A percentile compares a stretch with the other conserved stretches of the same genome.
phyloP scores from a whole-genome alignment of 164 flowering plant species.

The Houttuynia cordata region DNA sequence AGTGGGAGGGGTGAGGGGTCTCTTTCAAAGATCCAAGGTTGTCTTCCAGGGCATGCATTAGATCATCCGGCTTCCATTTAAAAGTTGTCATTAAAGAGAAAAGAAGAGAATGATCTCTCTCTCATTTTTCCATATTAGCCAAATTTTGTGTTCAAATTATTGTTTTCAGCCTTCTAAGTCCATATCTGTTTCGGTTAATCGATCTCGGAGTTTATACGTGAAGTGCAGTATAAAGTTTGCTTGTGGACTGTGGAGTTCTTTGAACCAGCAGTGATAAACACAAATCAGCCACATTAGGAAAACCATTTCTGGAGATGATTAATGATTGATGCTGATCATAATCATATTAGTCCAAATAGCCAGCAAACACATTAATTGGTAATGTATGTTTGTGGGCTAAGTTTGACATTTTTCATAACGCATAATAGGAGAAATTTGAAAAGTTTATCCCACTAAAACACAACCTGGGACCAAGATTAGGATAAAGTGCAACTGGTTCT shows the following conservation, averaged over 20 bases:
- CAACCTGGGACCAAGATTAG: too few species aligned
- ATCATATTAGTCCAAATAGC: too few species aligned
- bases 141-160: neutral
- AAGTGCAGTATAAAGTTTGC: too few species aligned
- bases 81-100: neutral
- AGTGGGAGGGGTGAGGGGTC: constrained; percentile 5
- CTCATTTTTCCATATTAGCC: neutral
- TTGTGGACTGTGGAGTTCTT: too few species aligned
- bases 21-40: constrained; percentile 7
- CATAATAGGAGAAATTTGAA: too few species aligned
- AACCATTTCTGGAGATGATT: neutral
- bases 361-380: too few species aligned
- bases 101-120: neutral
- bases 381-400: neutral
- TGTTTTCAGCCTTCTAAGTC: neutral
- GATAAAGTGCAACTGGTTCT: neutral
- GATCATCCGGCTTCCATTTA: neutral
- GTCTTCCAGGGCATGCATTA: neutral
- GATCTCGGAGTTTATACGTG: too few species aligned
- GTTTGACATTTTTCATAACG: too few species aligned
- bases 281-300: too few species aligned
- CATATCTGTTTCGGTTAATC: neutral
- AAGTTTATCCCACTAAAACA: too few species aligned
- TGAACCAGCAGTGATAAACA: too few species aligned
- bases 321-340: neutral